phyloP scores from a whole-genome alignment of 208 protist species.

The Crithidia mellificae region DNA sequence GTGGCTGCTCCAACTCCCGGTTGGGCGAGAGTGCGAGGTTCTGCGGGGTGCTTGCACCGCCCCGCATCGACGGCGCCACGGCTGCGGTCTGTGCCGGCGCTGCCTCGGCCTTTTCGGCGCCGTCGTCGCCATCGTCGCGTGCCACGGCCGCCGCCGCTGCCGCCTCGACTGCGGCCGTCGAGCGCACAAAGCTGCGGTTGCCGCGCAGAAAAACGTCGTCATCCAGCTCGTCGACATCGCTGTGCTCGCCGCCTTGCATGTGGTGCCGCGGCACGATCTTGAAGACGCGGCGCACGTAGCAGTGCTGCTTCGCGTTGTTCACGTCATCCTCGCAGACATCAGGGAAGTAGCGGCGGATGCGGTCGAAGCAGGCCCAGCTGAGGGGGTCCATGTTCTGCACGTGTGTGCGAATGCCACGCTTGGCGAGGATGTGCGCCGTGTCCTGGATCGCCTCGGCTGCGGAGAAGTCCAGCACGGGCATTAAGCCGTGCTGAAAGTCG shows the following conservation, averaged over 20 bases:
- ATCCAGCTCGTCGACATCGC: conserved; percentile 27
- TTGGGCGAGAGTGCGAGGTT: background rate
- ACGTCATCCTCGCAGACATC: conserved; percentile 51
- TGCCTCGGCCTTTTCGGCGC: background rate
- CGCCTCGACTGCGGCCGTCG: conserved; percentile 5
- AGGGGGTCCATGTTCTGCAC: conserved; percentile 56
- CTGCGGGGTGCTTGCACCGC: background rate
- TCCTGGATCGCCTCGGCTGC: conserved; percentile 53
- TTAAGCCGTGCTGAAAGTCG: conserved; percentile 55
- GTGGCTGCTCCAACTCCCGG: background rate
- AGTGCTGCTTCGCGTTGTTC: conserved; percentile 51
- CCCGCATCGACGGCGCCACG: background rate
- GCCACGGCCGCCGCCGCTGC: conserved; percentile 7
- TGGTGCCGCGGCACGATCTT: conserved; percentile 14
- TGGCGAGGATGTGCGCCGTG: conserved; percentile 38
- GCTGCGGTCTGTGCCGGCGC: background rate
- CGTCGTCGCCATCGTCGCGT: background rate
- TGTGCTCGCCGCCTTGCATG: conserved; percentile 13
- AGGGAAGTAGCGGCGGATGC: conserved; percentile 46
- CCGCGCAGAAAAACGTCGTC: conserved; percentile 50
- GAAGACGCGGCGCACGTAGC: conserved; percentile 52
- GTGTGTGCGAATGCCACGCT: conserved; percentile 57
- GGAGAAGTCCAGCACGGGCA: conserved; percentile 61
- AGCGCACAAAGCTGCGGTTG: conserved; percentile 31
- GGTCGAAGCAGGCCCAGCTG: conserved; percentile 49